Conservation (phyloP, 2,329 filamentous ascomycete genomes). For the Clonostachys rhizophaga region DNA sequence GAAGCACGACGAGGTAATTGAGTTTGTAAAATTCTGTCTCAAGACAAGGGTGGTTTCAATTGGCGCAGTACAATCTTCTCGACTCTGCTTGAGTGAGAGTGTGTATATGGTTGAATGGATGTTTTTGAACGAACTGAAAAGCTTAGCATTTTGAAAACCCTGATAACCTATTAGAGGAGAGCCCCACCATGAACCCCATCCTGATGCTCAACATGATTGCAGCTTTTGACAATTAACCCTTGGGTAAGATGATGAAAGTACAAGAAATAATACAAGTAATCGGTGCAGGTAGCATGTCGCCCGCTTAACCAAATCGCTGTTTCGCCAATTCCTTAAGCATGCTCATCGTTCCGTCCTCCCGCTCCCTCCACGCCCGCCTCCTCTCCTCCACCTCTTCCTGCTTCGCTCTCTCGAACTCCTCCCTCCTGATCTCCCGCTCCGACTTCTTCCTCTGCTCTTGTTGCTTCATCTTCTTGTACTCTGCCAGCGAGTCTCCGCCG, state of each 20-base stretch:
- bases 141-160: too few relatives aligned
- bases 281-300: background rate
- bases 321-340: constrained; percentile 76
- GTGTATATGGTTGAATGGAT: too few relatives aligned
- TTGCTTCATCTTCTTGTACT: constrained; percentile 64
- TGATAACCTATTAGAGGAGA: too few relatives aligned
- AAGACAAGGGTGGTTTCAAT: too few relatives aligned
- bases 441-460: constrained; percentile 70
- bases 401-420: constrained; percentile 73
- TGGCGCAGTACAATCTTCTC: too few relatives aligned
- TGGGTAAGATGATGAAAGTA: background rate
- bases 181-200: too few relatives aligned
- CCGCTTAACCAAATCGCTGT: constrained; percentile 63
- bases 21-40: too few relatives aligned
- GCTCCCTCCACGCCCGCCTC: constrained; percentile 62
- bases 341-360: constrained; percentile 80
- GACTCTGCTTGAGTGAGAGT: too few relatives aligned
- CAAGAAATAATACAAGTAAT: background rate
- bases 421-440: constrained; percentile 75
- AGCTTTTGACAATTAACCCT: background rate
- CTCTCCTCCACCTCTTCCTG: constrained; percentile 77
- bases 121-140: too few relatives aligned
- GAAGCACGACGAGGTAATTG: too few relatives aligned
- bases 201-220: background rate
- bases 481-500: constrained; percentile 57